These are phyloP conservation scores for Ascoidea asiatica DNA, from an alignment of 805 yeast genomes.

Conservation along the genomic window DNA sequence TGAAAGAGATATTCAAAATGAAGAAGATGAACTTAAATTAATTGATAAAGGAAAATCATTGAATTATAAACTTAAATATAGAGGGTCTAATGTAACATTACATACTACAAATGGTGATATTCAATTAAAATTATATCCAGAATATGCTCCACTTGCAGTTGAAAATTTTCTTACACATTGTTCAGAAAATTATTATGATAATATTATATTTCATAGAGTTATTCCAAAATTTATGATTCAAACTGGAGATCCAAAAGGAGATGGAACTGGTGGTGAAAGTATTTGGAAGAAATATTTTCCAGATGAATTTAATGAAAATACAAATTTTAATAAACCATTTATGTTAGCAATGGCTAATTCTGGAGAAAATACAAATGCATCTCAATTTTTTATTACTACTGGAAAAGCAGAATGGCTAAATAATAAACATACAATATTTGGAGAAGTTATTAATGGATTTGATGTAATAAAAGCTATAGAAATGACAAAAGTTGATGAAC, in stretches of 20 bases:
- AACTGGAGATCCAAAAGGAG: constrained; percentile 37
- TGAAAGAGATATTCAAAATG: not conserved
- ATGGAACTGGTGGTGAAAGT: constrained; percentile 34
- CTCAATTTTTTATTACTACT: constrained; percentile 65
- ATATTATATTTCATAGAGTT: constrained; percentile 41
- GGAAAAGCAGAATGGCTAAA: constrained; percentile 59
- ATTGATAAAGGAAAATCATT: constrained; percentile 1
- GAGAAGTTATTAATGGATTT: constrained; percentile 54
- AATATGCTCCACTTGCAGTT: constrained; percentile 25
- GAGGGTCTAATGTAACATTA: constrained; percentile 12
- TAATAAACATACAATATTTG: constrained; percentile 70
- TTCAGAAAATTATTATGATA: constrained; percentile 24
- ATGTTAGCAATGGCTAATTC: constrained; percentile 53
- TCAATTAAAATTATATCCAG: constrained; percentile 19
- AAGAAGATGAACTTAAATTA: not conserved
- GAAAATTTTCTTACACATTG: constrained; percentile 26
- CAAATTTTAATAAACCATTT: constrained; percentile 27
- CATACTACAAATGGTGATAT: constrained; percentile 33
- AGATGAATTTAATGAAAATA: constrained; percentile 40
- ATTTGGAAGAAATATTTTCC: constrained; percentile 29
- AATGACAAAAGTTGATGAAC: constrained; percentile 20
- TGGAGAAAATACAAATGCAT: constrained; percentile 37
- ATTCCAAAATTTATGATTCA: constrained; percentile 60
- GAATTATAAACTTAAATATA: not conserved
- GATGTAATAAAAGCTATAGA: constrained; percentile 59